Evolutionary conservation across 192 early-diverging fungal genomes (phyloP), one percentile per base, ranked within the genome.

Genomic region (Irineochytrium annulatum): DNA sequence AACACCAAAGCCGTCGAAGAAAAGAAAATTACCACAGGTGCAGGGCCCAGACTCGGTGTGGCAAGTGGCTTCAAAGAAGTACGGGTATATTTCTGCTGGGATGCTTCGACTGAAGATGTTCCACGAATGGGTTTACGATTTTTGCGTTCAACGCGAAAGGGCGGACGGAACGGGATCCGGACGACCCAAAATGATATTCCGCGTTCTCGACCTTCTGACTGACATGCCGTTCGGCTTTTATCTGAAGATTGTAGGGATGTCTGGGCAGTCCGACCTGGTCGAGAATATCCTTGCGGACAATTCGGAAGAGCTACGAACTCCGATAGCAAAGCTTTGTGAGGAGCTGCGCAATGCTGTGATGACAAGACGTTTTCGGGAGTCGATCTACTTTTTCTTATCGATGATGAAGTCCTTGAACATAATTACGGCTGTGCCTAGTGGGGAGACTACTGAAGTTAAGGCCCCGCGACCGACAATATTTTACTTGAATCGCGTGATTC

Each of bases 201-300:
- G 48, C 8, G n/a, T 51, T 8, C 22, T 8, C 6, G 55, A 65
- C 27, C 31, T 68, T 1, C 60, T 57, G 41, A 57, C 63, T n/a
- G 65, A 69, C n/a, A 56, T 76, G 55, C 28, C 70, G 0, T 63
- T 76, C n/a, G 67, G 72, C 35, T 27, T 76, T 22, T 76, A 58
- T 59, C 60, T 76, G 34, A 72, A 63, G 34, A 28, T 52, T 13
- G 43, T 76, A 4, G 74, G 74, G 17, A 19, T 63, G 1, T 55
- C 52, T 0, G 22, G 17, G 3, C 17, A 65, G 16, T 16, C 29
- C 24, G n/a, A 41, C 11, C 37, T 41, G 8, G n/a, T n/a, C 37
- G 37, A 41, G n/a, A n/a, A 41, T 41, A 13, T 41, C 37, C 37
- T 41, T 41, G 37, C 8, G 37, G 37, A 13, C 37, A 41, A 41